phyloP scores from a whole-genome alignment of 768 basidiomycete genomes.

The Leccinellum albellum region DNA sequence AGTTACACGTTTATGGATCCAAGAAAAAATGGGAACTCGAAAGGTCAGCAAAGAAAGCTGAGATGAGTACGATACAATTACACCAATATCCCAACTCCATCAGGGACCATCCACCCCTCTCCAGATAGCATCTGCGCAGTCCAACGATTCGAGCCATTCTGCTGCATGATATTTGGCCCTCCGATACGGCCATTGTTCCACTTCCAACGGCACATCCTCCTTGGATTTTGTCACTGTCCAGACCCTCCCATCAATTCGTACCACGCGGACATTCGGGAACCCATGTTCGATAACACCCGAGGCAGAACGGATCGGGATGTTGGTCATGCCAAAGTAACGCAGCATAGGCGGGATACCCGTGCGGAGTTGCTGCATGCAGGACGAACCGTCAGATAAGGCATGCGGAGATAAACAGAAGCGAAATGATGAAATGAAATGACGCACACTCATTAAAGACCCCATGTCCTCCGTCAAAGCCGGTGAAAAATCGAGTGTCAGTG shows the following conservation, averaged over 20 bases:
- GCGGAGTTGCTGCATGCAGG: conserved; percentile 50
- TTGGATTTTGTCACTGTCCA: conserved; percentile 43
- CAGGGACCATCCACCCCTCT: conserved; percentile 14
- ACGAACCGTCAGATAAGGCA: neutral
- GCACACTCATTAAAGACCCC: conserved; percentile 40
- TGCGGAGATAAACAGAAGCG: neutral
- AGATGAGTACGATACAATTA: neutral
- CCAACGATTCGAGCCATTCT: conserved; percentile 66
- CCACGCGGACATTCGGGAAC: conserved; percentile 58
- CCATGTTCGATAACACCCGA: conserved; percentile 51
- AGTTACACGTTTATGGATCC: neutral
- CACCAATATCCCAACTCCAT: neutral
- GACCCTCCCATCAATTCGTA: conserved; percentile 50
- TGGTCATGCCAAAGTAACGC: conserved; percentile 52
- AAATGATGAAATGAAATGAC: neutral
- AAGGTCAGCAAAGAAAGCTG: neutral
- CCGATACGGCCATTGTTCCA: conserved; percentile 57
- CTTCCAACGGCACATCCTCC: conserved; percentile 35
- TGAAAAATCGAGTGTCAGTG: conserved; percentile 43
- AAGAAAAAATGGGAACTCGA: neutral
- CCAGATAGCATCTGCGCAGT: conserved; percentile 53
- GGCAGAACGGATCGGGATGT: conserved; percentile 41
- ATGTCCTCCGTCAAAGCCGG: conserved; percentile 39
- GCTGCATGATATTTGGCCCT: conserved; percentile 48
- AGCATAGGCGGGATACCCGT: conserved; percentile 51